A percentile compares a stretch with the other conserved stretches of the same genome.
Evolutionary conservation across 345 rosid genomes (phyloP).

Genomic region (Melaleuca quinquenervia): DNA sequence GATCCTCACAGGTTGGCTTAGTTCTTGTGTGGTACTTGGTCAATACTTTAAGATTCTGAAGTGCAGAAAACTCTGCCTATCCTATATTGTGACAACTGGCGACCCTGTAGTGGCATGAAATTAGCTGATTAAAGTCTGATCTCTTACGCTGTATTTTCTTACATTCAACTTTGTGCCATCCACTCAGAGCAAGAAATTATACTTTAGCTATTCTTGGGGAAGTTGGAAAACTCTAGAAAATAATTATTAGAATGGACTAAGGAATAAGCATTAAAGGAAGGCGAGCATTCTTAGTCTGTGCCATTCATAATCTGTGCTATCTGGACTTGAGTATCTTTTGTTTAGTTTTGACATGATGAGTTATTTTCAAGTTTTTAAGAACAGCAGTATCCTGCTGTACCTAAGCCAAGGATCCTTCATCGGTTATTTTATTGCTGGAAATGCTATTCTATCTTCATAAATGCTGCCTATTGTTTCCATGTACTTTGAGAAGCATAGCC

Average conservation of each 20-base stretch:
- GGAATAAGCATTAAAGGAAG: background rate
- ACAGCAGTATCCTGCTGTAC: background rate
- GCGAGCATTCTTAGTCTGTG: background rate
- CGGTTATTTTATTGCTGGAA: background rate
- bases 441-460: background rate
- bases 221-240: background rate
- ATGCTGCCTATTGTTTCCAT: background rate
- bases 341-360: background rate
- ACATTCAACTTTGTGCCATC: background rate
- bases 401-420: background rate
- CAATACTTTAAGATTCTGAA: background rate
- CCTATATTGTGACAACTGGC: background rate
- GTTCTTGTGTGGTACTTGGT: background rate
- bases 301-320: background rate
- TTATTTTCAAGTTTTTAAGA: background rate
- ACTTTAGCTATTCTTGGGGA: background rate
- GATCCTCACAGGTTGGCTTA: conserved; percentile 49
- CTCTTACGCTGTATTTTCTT: background rate
- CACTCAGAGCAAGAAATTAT: background rate
- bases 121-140: background rate
- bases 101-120: background rate
- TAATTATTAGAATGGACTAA: background rate
- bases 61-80: background rate
- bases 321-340: background rate
- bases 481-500: background rate